Evolutionary conservation across 1,284 basidiomycete species (phyloP).

Genomic region (Trichosporon sp.): DNA sequence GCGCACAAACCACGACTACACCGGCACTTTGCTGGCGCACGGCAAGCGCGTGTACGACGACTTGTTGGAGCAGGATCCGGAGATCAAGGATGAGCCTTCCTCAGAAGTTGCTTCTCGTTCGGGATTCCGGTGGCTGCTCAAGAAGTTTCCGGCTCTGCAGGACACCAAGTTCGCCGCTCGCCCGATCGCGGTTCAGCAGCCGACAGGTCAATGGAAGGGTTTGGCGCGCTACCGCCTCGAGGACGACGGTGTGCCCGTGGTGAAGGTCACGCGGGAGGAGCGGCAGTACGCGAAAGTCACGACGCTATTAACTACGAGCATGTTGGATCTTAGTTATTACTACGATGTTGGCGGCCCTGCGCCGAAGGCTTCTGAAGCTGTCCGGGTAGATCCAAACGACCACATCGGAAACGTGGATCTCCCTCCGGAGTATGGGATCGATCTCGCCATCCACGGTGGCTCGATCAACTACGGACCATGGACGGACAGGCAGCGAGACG

Average conservation of each 20-base stretch:
- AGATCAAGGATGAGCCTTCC: conserved; percentile 42
- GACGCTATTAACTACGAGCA: conserved; percentile 73
- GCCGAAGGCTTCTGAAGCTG: conserved; percentile 50
- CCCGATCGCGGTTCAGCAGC: conserved; percentile 22
- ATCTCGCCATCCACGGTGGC: conserved; percentile 75
- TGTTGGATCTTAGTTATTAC: conserved; percentile 79
- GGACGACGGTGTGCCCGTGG: conserved; percentile 25
- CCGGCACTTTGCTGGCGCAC: conserved; percentile 65
- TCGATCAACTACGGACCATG: conserved; percentile 84
- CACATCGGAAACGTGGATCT: conserved; percentile 83
- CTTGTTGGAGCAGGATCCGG: conserved; percentile 60
- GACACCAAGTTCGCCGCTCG: conserved; percentile 45
- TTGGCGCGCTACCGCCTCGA: conserved; percentile 57
- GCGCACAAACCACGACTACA: conserved; percentile 75
- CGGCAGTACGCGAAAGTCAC: conserved; percentile 83
- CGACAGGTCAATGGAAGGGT: conserved; percentile 54
- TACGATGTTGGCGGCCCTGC: conserved; percentile 64
- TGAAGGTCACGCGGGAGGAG: conserved; percentile 42
- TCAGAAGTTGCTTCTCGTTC: conserved; percentile 46
- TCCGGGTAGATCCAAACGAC: conserved; percentile 59
- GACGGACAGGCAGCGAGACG: conserved; percentile 82
- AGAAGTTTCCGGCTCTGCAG: conserved; percentile 45
- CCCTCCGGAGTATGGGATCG: conserved; percentile 89
- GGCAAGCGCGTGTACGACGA: conserved; percentile 68
- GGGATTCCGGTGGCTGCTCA: conserved; percentile 48